Conservation (phyloP, 257 asterid genomes). For the Nicotiana tomentosiformis region DNA sequence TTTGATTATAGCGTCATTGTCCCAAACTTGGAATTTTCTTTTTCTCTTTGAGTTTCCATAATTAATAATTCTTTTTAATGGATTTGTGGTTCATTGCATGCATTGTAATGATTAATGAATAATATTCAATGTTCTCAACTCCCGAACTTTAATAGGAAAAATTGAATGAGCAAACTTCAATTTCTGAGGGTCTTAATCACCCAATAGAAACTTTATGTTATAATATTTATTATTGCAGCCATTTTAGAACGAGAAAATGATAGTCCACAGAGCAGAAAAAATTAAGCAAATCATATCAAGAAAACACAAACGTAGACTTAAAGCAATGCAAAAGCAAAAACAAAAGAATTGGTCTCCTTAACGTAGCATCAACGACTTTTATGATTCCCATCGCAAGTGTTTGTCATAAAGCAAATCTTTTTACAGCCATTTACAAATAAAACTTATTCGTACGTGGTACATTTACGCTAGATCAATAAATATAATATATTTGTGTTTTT, state of each 20-base stretch:
- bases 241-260: not conserved
- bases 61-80: not conserved
- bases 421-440: not conserved
- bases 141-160: not conserved
- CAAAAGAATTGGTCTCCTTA: conserved; percentile 11
- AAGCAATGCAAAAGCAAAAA: conserved; percentile 13
- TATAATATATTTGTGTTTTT: no score
- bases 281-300: not conserved
- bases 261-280: not conserved
- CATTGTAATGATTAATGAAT: not conserved
- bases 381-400: not conserved
- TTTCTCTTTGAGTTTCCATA: not conserved
- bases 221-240: not conserved
- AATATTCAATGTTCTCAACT: not conserved
- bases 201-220: not conserved
- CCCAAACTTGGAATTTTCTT: not conserved
- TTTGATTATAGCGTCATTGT: not conserved
- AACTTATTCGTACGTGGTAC: not conserved
- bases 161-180: not conserved
- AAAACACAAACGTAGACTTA: conserved; percentile 3
- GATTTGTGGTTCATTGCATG: not conserved
- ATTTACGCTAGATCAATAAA: not conserved
- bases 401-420: not conserved
- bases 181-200: not conserved
- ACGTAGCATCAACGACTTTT: conserved; percentile 29